Evolutionary conservation across 768 basidiomycete genomes (phyloP).

Genomic region (Boletus coccyginus): DNA sequence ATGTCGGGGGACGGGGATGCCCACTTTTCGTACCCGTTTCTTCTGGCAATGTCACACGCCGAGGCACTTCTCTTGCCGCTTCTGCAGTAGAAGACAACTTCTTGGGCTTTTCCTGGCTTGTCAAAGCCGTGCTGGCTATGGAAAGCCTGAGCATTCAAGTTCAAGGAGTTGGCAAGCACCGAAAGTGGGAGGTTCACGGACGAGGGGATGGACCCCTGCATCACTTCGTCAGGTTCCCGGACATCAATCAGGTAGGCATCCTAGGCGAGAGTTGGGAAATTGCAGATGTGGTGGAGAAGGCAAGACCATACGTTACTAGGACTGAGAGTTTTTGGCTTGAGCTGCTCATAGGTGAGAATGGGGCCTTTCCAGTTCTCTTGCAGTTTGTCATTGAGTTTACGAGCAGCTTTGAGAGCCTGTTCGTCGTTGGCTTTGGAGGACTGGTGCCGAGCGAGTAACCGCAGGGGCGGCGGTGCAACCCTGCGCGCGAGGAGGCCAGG

Average conservation of each 20-base stretch:
- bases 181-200: conserved; percentile 88
- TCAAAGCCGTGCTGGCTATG: conserved; percentile 65
- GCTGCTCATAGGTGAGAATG: conserved; percentile 71
- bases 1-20: conserved; percentile 23
- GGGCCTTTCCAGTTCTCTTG: conserved; percentile 78
- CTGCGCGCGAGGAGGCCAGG: conserved; percentile 6
- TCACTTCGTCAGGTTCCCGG: conserved; percentile 89
- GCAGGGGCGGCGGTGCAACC: conserved; percentile 9
- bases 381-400: conserved; percentile 33
- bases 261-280: conserved; percentile 36
- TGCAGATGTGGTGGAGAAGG: neutral
- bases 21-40: conserved; percentile 81
- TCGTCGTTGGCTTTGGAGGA: conserved; percentile 30
- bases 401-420: conserved; percentile 30
- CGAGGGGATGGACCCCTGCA: conserved; percentile 90
- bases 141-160: conserved; percentile 55
- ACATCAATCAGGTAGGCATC: conserved; percentile 80
- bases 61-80: conserved; percentile 81
- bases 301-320: conserved; percentile 56
- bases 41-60: conserved; percentile 77
- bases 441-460: conserved; percentile 30
- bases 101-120: conserved; percentile 67
- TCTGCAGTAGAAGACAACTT: conserved; percentile 87
- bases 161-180: conserved; percentile 64
- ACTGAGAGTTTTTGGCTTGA: conserved; percentile 75